Percentiles rank a stretch among this genome's conserved stretches.
These are phyloP conservation scores for Magnolia kwangsiensis DNA, from an alignment of 164 flowering plant species.

Conservation along the genomic window DNA sequence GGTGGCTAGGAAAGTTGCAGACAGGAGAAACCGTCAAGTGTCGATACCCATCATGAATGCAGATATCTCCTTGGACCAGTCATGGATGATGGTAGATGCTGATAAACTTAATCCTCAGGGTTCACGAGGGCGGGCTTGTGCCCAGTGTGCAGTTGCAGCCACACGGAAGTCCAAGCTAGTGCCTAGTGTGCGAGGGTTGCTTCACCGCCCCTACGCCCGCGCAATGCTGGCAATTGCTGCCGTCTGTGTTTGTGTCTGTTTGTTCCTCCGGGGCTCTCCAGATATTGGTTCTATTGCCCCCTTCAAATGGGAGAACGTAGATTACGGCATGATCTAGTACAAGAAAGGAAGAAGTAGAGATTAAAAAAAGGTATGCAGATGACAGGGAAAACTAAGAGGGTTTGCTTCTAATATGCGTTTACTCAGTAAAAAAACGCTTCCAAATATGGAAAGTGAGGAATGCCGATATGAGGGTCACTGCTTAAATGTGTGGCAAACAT, in stretches of 20 bases:
- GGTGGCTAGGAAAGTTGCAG: constrained; percentile 62
- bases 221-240: constrained; percentile 84
- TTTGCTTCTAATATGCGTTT: not conserved
- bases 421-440: not conserved
- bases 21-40: constrained; percentile 52
- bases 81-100: constrained; percentile 13
- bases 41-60: constrained; percentile 39
- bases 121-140: constrained; percentile 36
- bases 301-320: constrained; percentile 65
- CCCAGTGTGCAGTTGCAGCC: constrained; percentile 43
- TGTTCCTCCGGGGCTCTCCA: constrained; percentile 58
- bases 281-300: constrained; percentile 47
- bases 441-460: not conserved
- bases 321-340: constrained; percentile 33
- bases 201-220: constrained; percentile 64
- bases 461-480: not conserved
- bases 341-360: not conserved
- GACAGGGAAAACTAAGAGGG: not conserved
- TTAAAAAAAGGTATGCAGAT: not conserved
- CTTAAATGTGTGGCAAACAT: not conserved
- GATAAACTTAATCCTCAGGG: constrained; percentile 10
- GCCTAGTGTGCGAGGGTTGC: constrained; percentile 50
- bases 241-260: constrained; percentile 82
- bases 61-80: constrained; percentile 29
- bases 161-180: constrained; percentile 25